These are phyloP conservation scores for Coemansia furcata DNA, from an alignment of 192 early-diverging fungal species.

Conservation along the genomic window DNA sequence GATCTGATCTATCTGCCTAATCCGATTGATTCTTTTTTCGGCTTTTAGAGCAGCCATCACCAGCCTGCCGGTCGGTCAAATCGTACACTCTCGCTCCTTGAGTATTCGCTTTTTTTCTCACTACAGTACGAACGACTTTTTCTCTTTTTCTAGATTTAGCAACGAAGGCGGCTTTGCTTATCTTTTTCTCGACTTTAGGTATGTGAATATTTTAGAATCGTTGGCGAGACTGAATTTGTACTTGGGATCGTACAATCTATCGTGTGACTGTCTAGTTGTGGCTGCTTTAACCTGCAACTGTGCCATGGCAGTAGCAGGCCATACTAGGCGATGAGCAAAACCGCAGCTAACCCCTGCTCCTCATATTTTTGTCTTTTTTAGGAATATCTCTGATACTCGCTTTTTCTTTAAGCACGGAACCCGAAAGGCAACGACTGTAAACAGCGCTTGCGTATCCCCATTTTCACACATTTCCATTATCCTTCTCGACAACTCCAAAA, in stretches of 20 bases:
- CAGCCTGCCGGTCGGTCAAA: neutral
- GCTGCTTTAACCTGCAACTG: neutral
- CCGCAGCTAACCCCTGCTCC: neutral
- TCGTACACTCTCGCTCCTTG: no score
- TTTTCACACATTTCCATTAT: neutral
- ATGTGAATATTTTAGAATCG: neutral
- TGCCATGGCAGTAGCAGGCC: neutral
- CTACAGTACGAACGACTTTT: neutral
- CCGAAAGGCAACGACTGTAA: conserved; percentile 2
- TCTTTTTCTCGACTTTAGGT: neutral
- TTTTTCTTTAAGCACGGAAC: conserved; percentile 7
- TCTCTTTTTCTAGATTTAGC: neutral
- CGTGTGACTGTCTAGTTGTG: neutral
- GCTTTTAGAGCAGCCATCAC: neutral
- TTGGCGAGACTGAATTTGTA: neutral
- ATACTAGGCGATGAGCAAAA: no score
- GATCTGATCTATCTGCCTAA: neutral
- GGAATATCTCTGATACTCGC: neutral
- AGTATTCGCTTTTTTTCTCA: neutral
- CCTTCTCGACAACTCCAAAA: neutral
- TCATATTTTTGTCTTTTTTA: neutral
- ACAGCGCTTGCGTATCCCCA: conserved; percentile 6
- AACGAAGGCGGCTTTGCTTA: neutral
- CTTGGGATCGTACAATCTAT: neutral
- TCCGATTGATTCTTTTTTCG: neutral